Base-by-base conservation (phyloP, 139 green algal genomes). In the Protoeuglena noctilucae region DNA sequence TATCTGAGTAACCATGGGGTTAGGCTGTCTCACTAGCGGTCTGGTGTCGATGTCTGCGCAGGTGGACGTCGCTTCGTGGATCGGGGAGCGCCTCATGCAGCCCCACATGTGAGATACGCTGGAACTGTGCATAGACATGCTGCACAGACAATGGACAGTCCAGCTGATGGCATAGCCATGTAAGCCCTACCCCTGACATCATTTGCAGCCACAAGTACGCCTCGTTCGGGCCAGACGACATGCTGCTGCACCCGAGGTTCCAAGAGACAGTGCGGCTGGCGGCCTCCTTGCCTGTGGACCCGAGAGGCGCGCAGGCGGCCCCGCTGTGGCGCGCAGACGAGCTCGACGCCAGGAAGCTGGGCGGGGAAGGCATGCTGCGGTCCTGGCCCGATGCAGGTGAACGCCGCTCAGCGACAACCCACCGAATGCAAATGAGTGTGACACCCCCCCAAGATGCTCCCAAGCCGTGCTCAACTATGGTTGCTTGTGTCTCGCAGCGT, bases 191-290 rank as follows among this genome's bases (percentile, higher is more conserved):
- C 12, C 39, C 39, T 16, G 12, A 12, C 39, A 12, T 16, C n/a
- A n/a, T n/a, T n/a, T n/a, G n/a, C n/a, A n/a, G n/a, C n/a, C n/a
- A 67, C 63, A 82, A 81, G 69, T 86, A 77, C 57, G 28, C 63
- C 25, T 27, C 48, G 14, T 53, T 40, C 1, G 62, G 67, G 50
- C 51, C 57, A n/a, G n/a, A n/a, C 45, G 67, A 74, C 67, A 59
- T 31, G 55, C 58, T 46, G 17, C 41, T 72, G 26, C 25, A 23
- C 16, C 47, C 30, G 25, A 18, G 31, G 12, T 57, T 46, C 21
- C 55, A 69, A 46, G 53, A 47, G 23, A 2, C 23, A 16, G 16
- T 17, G 16, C 22, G 51, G 47, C 5, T 28, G 17, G 56, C 55
- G 1, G 27, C 27, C n/a, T 30, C 18, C 49, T n/a, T 18, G 0